phyloP scores from a whole-genome alignment of 2,329 filamentous ascomycete genomes.

The Tetracladium maxilliforme region DNA sequence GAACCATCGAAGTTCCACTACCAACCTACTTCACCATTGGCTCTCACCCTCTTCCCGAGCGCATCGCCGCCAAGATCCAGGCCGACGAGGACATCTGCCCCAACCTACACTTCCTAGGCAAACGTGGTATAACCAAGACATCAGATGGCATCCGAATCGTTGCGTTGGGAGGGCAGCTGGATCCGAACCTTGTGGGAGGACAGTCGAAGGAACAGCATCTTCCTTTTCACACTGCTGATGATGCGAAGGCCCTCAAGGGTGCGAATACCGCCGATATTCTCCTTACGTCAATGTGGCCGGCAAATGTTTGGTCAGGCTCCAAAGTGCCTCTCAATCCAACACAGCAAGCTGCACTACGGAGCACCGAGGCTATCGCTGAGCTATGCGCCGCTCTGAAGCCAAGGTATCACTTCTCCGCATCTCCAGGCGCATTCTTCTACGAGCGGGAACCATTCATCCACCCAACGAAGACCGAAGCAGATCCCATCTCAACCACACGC shows the following conservation, averaged over 20 bases:
- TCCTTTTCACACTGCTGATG: slow-evolving; percentile 64
- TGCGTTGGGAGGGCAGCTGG: slow-evolving; percentile 63
- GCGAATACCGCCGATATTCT: slow-evolving; percentile 75
- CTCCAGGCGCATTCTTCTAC: slow-evolving; percentile 53
- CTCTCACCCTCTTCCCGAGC: slow-evolving; percentile 51
- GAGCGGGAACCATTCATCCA: slow-evolving; percentile 92
- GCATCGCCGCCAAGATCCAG: slow-evolving; percentile 59
- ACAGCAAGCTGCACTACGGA: too few species aligned
- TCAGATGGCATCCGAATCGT: slow-evolving; percentile 80
- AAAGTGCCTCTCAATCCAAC: slow-evolving; percentile 40
- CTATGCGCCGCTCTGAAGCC: slow-evolving; percentile 69
- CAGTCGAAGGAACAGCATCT: slow-evolving; percentile 58
- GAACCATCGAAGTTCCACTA: slow-evolving; percentile 60
- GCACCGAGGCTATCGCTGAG: slow-evolving; percentile 59
- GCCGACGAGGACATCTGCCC: slow-evolving; percentile 61
- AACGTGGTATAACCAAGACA: slow-evolving; percentile 76
- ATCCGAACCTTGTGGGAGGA: slow-evolving; percentile 42
- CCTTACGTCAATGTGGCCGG: slow-evolving; percentile 76
- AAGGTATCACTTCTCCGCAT: slow-evolving; percentile 76
- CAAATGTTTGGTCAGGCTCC: slow-evolving; percentile 54
- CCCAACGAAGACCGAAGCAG: slow-evolving; percentile 33
- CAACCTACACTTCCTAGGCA: slow-evolving; percentile 85
- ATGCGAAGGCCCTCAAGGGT: slow-evolving; percentile 61
- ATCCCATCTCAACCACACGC: slow-evolving; percentile 53
- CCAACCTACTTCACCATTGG: slow-evolving; percentile 87